These are phyloP conservation scores for Fusarium xylarioides DNA, from an alignment of 2,329 filamentous ascomycete genomes.

Conservation along the genomic window DNA sequence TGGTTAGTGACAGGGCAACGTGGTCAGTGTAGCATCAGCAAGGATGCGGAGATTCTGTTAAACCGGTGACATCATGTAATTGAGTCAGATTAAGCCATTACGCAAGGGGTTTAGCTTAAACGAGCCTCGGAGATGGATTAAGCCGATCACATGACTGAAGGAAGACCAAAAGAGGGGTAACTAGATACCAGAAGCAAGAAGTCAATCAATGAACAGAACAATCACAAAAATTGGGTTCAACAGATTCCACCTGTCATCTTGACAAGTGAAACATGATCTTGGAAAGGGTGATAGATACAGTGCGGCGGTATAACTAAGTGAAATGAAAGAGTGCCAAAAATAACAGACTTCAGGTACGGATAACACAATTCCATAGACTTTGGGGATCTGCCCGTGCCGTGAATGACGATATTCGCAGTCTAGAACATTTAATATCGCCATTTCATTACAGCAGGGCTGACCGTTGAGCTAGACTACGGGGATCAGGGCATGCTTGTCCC, in stretches of 20 bases:
- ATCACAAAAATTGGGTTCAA: no score
- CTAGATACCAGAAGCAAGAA: no score
- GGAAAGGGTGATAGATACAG: no score
- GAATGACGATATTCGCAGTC: background rate
- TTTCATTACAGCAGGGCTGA: background rate
- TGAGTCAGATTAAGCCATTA: no score
- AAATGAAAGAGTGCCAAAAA: background rate
- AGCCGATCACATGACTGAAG: no score
- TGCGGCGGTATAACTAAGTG: background rate
- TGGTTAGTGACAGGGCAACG: background rate
- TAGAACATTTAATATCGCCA: background rate
- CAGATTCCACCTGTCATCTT: background rate
- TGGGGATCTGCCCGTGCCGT: background rate
- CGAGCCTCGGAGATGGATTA: no score
- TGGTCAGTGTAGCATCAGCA: background rate
- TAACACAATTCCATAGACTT: background rate
- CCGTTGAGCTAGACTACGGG: background rate
- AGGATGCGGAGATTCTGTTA: background rate
- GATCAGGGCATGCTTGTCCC: background rate
- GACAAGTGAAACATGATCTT: background rate
- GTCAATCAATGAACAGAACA: no score
- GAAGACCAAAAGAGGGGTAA: no score
- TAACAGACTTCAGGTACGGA: background rate
- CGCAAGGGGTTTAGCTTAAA: no score
- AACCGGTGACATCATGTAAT: no score